A percentile compares a stretch with the other conserved stretches of the same genome.
phyloP scores from a whole-genome alignment of 495 filamentous ascomycete species.

The Aspergillus heteromorphus region DNA sequence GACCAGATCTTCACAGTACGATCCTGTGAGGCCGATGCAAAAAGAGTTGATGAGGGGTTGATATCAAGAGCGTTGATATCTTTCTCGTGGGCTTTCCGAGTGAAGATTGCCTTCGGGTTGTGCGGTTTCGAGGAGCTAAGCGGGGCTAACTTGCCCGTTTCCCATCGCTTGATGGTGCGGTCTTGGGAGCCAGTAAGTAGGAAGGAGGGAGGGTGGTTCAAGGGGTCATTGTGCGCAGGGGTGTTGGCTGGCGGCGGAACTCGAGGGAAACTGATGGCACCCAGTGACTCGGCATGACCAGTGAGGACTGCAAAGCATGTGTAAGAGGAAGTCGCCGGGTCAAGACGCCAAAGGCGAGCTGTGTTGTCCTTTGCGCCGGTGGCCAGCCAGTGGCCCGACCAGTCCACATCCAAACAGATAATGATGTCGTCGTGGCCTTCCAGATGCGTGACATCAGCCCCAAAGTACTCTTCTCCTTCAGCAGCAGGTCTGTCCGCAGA shows the following conservation, averaged over 20 bases:
- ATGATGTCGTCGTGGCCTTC: slow-evolving; percentile 92
- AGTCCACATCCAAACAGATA: slow-evolving; percentile 89
- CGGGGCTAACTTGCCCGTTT: slow-evolving; percentile 49
- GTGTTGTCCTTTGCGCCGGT: slow-evolving; percentile 96
- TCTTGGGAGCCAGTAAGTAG: slow-evolving; percentile 90
- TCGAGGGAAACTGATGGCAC: slow-evolving; percentile 81
- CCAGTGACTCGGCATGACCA: slow-evolving; percentile 90
- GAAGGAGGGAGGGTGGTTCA: slow-evolving; percentile 75
- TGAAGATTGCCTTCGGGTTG: slow-evolving; percentile 59
- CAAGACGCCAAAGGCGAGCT: slow-evolving; percentile 84
- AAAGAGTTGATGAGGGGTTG: slow-evolving; percentile 60
- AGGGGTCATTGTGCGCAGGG: slow-evolving; percentile 57
- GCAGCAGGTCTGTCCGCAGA: slow-evolving; percentile 31
- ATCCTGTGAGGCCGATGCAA: slow-evolving; percentile 95
- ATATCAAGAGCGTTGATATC: slow-evolving; percentile 95
- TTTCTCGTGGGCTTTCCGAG: slow-evolving; percentile 93
- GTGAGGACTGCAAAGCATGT: slow-evolving; percentile 73
- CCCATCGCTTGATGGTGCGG: slow-evolving; percentile 88
- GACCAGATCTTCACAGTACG: slow-evolving; percentile 96
- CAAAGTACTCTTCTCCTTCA: slow-evolving; percentile 59
- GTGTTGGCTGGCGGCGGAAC: slow-evolving; percentile 58
- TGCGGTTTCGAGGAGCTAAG: slow-evolving; percentile 35
- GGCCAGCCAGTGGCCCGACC: slow-evolving; percentile 94
- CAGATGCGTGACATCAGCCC: slow-evolving; percentile 77
- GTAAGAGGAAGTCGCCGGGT: slow-evolving; percentile 69